Conservation (phyloP, 768 basidiomycete species). For the Phanerodontia chrysosporium region DNA sequence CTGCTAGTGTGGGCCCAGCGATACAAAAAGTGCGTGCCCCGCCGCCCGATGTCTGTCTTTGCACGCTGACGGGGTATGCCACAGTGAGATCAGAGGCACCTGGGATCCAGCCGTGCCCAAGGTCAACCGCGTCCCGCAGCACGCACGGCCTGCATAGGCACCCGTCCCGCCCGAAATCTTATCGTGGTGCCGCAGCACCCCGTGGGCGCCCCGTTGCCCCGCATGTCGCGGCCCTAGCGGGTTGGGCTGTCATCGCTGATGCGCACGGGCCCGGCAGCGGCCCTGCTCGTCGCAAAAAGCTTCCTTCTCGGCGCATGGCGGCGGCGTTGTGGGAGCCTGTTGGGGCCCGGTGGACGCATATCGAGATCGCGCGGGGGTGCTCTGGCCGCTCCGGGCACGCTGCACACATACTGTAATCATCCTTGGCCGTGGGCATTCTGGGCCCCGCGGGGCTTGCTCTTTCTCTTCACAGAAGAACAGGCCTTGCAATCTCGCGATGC, state of each 20-base stretch:
- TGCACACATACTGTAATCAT: no score
- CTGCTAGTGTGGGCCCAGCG: constrained; percentile 80
- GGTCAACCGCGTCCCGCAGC: constrained; percentile 12
- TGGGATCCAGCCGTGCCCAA: constrained; percentile 84
- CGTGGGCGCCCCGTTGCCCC: no score
- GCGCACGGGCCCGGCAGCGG: no score
- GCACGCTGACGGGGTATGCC: constrained; percentile 12
- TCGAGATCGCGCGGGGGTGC: background rate
- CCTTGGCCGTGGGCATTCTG: no score
- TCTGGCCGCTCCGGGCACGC: no score
- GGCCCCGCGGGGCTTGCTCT: no score
- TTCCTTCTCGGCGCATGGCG: background rate
- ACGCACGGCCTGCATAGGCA: background rate
- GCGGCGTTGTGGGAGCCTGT: background rate
- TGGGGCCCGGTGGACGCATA: background rate
- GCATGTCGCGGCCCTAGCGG: no score
- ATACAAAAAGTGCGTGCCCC: constrained; percentile 73
- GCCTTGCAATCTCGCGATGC: background rate
- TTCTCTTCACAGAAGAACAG: background rate
- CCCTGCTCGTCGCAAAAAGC: no score
- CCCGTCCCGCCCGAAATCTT: background rate
- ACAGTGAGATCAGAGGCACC: constrained; percentile 84
- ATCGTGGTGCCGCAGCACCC: background rate
- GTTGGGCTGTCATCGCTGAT: no score
- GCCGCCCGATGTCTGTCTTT: background rate